These are phyloP conservation scores for Leptodontidium sp. DNA, from an alignment of 2,329 filamentous ascomycete species.

Conservation along the genomic window DNA sequence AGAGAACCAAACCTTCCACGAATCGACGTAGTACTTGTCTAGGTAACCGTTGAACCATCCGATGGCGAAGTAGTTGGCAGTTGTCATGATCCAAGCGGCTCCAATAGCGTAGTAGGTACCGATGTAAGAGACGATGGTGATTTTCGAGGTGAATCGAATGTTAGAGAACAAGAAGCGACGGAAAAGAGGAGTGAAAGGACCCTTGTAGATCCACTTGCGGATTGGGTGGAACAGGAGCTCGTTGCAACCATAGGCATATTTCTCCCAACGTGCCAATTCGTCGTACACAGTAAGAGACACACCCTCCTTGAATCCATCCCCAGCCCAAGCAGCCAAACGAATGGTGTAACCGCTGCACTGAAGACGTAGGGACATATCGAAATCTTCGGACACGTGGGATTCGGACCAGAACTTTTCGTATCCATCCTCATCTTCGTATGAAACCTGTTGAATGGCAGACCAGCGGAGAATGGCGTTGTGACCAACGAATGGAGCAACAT, in stretches of 20 bases:
- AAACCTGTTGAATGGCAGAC: conserved; percentile 77
- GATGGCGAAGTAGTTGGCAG: conserved; percentile 77
- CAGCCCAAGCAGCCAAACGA: conserved; percentile 75
- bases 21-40: conserved; percentile 82
- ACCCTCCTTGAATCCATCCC: conserved; percentile 82
- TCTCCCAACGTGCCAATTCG: conserved; percentile 85
- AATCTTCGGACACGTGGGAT: conserved; percentile 81
- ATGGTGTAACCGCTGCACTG: conserved; percentile 78
- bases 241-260: conserved; percentile 86
- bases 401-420: conserved; percentile 83
- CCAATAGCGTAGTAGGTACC: conserved; percentile 84
- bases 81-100: conserved; percentile 77
- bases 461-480: conserved; percentile 81
- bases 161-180: conserved; percentile 75
- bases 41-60: conserved; percentile 81
- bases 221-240: conserved; percentile 84
- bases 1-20: conserved; percentile 82
- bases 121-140: conserved; percentile 80
- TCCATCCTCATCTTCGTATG: conserved; percentile 73
- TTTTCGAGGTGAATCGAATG: conserved; percentile 78
- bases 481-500: conserved; percentile 82
- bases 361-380: conserved; percentile 81
- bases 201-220: conserved; percentile 73
- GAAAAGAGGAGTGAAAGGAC: conserved; percentile 83
- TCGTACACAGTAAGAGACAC: conserved; percentile 87